Percentiles rank a stretch among this genome's conserved stretches.
Conservation (phyloP, 179 eudicot genomes). For the Silene noctiflora region DNA sequence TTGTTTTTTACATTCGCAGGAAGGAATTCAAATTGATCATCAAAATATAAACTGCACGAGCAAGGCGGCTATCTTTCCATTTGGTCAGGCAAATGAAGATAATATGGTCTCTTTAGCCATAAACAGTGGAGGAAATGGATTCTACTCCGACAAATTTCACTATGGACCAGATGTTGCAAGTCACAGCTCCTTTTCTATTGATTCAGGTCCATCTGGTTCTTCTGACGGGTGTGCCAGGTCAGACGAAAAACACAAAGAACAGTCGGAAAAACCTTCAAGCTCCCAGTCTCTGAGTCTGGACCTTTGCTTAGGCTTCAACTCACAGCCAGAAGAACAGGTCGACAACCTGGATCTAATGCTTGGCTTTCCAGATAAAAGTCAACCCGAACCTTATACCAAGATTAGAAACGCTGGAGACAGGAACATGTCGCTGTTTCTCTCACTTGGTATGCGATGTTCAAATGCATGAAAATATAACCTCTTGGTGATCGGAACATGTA, state of each 20-base stretch:
- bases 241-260: conserved; percentile 26
- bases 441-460: conserved; percentile 32
- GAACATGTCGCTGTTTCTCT: conserved; percentile 26
- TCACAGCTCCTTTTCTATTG: conserved; percentile 24
- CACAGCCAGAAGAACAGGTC: conserved; percentile 15
- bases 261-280: conserved; percentile 13
- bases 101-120: not conserved
- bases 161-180: not conserved
- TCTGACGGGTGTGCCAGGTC: conserved; percentile 26
- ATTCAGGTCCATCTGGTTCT: conserved; percentile 32
- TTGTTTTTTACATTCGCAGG: conserved; percentile 19
- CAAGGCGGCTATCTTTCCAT: conserved; percentile 6
- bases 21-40: conserved; percentile 11
- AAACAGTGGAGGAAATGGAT: not conserved
- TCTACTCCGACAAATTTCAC: not conserved
- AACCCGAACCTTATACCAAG: not conserved
- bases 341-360: conserved; percentile 27
- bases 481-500: too few relatives aligned
- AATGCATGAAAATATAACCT: conserved; percentile 10
- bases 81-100: not conserved
- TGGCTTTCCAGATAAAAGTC: conserved; percentile 16
- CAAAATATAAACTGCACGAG: not conserved
- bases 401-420: not conserved
- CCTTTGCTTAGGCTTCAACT: conserved; percentile 23
- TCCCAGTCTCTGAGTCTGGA: conserved; percentile 20